Evolutionary conservation across 2,329 filamentous ascomycete genomes (phyloP), one percentile per base, ranked within the genome.

Genomic region (Fusarium sp.): DNA sequence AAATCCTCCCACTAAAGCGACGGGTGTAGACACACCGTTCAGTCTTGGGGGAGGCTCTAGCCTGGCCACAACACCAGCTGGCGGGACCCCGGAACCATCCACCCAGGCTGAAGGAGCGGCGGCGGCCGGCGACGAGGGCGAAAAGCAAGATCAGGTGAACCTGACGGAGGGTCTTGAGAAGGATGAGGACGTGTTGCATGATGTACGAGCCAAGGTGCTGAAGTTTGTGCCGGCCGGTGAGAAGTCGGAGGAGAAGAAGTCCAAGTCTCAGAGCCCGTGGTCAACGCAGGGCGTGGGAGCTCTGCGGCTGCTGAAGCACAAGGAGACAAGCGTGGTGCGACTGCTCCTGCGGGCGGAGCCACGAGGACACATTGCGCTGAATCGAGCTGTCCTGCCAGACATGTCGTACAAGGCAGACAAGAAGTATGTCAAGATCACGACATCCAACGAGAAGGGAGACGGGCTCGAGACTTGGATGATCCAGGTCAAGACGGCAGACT

Each of bases 331-430:
- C 22, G 87, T 88, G 31, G 88, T 91, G 5, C 90, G 94, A 45
- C 84, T 97, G 54, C 84, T 97, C 22, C 84, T 95, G 71, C 91
- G 94, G 59, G 90, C 90, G n/a, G 93, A 95, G 73, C 93, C 94
- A 0, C 89, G 91, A 71, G 94, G 94, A 18, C 89, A 92, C 42
- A 86, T 96, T 56, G 88, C 93, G 5, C 84, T 97, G 78, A 97
- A 97, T 83, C 90, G 92, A 75, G 82, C 86, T 22, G 82, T 95
- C 58, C 82, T 94, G 36, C 84, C 90, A 2, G 85, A 87, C n/a
- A 83, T 91, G 62, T 85, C 86, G 6, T 95, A 95, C 84, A 89
- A 89, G 77, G 84, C 87, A 8, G 86, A 88, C 31, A 85, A 86
- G 13, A 93, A 92, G 82, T 91, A 89, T 68, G 84, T 93, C 68